Evolutionary conservation across 345 rosid species (phyloP).

Genomic region (Bruguiera gymnorhiza): DNA sequence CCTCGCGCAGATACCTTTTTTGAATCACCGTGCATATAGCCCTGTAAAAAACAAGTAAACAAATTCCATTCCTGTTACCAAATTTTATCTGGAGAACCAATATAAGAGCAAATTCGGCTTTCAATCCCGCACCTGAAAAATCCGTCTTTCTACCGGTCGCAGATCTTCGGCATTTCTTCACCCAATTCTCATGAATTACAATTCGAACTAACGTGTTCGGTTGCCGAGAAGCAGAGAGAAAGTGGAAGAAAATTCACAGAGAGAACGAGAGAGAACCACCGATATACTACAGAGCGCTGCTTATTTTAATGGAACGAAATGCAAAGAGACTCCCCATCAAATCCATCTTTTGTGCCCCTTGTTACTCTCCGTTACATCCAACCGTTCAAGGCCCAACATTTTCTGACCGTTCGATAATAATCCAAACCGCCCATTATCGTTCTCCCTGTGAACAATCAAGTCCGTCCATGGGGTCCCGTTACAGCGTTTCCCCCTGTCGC

Average conservation of each 20-base stretch:
- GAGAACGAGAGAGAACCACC: slow-evolving; percentile 19
- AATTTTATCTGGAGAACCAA: neutral
- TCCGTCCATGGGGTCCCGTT: slow-evolving; percentile 14
- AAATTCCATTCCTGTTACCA: neutral
- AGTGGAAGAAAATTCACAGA: slow-evolving; percentile 32
- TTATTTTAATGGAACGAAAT: slow-evolving; percentile 15
- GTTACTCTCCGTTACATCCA: slow-evolving; percentile 15
- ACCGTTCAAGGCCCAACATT: slow-evolving; percentile 12
- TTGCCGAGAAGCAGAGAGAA: slow-evolving; percentile 28
- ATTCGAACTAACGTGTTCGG: slow-evolving; percentile 25
- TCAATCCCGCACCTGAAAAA: slow-evolving; percentile 26
- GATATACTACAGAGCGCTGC: slow-evolving; percentile 11
- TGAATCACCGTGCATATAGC: neutral
- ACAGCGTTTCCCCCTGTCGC: neutral
- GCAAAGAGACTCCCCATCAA: slow-evolving; percentile 21
- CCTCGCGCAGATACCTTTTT: neutral
- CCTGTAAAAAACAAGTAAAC: neutral
- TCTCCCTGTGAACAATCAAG: slow-evolving; percentile 21
- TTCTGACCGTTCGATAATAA: slow-evolving; percentile 19
- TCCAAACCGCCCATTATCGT: slow-evolving; percentile 23
- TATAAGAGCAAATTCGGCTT: slow-evolving; percentile 3
- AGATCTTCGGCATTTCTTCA: slow-evolving; percentile 31
- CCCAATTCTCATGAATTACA: slow-evolving; percentile 13
- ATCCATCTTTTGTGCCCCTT: slow-evolving; percentile 16
- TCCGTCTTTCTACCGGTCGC: slow-evolving; percentile 7